A percentile compares a stretch with the other conserved stretches of the same genome.
Evolutionary conservation across 78 protist species (phyloP).

Genomic region (Pigoraptor vietnamica): DNA sequence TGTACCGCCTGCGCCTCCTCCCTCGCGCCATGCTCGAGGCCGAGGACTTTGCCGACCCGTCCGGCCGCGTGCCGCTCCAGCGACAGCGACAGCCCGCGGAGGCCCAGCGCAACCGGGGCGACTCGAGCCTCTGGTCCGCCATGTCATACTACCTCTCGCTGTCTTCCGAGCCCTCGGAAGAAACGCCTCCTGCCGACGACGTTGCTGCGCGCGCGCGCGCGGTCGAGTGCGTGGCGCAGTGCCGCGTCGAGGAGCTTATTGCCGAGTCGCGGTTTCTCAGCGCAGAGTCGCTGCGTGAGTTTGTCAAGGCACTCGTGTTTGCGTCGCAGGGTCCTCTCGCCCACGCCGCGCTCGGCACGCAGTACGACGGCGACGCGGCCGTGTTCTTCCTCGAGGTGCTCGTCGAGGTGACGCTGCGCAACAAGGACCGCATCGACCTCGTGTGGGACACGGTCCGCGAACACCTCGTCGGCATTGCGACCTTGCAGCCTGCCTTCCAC

Average conservation of each 20-base stretch:
- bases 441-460: conserved; percentile 10
- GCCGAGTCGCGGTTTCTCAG: background rate
- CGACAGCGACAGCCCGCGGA: background rate
- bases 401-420: background rate
- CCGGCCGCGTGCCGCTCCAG: background rate
- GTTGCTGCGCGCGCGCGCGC: background rate
- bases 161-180: background rate
- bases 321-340: background rate
- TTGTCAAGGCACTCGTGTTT: conserved; percentile 15
- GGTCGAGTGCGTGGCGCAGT: background rate
- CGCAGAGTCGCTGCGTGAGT: background rate
- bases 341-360: background rate
- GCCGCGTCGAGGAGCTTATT: conserved; percentile 10
- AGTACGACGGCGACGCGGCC: background rate
- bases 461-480: conserved; percentile 3
- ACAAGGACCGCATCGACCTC: conserved; percentile 4
- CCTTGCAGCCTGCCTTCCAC: background rate
- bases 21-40: conserved; percentile 12
- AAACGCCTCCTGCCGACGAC: background rate
- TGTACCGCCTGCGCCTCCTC: conserved; percentile 21
- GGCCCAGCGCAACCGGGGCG: background rate
- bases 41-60: background rate
- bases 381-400: conserved; percentile 12
- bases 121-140: background rate
- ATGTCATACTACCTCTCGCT: conserved; percentile 3